Evolutionary conservation across 2,329 filamentous ascomycete species (phyloP).

Genomic region (Fusarium nelsonii): DNA sequence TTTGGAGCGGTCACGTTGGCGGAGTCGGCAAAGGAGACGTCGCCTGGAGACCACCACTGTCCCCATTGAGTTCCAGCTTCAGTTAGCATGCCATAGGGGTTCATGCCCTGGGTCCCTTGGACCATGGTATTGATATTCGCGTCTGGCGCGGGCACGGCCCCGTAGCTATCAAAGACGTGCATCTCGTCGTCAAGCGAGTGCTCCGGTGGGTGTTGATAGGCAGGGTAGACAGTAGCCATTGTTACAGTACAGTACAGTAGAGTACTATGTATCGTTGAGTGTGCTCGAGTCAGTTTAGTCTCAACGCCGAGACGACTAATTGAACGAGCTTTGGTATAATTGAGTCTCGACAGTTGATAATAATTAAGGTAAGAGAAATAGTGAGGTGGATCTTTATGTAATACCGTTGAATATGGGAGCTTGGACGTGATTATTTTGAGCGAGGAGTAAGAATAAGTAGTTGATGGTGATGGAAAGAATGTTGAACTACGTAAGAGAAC

Average conservation of each 20-base stretch:
- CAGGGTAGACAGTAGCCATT: background rate
- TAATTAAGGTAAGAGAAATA: too few species aligned
- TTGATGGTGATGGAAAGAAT: background rate
- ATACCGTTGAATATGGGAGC: background rate
- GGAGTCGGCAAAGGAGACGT: background rate
- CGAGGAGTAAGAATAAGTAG: background rate
- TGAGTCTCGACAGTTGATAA: background rate
- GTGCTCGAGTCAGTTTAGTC: background rate
- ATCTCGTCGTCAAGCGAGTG: background rate
- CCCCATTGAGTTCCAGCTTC: background rate
- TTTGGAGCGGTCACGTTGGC: background rate
- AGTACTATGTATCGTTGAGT: too few species aligned
- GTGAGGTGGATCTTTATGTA: background rate
- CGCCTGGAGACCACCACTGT: background rate
- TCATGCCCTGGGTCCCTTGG: background rate
- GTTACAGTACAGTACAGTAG: background rate
- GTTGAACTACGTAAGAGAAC: background rate
- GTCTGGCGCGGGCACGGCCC: background rate
- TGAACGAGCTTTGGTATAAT: background rate
- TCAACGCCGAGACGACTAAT: too few species aligned
- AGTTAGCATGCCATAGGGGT: background rate
- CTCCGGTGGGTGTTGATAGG: fast-evolving
- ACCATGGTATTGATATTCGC: background rate
- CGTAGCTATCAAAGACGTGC: background rate
- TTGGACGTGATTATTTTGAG: background rate